Conservation (phyloP, 805 yeast species). For the Grigorovia transvaalensis region DNA sequence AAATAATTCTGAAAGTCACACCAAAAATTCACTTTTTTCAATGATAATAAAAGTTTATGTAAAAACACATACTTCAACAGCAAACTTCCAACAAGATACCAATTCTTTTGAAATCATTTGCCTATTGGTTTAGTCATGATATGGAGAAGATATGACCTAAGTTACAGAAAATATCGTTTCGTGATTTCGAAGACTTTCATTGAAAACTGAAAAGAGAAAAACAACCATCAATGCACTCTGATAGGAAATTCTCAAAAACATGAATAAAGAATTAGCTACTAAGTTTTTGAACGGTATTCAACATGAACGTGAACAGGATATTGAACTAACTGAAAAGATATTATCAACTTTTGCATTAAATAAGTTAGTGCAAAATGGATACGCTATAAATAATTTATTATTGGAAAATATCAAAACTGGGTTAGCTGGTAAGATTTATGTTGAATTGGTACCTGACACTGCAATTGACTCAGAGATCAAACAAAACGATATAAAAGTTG, state of each 20-base stretch:
- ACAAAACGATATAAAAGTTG: constrained; percentile 49
- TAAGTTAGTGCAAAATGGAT: constrained; percentile 56
- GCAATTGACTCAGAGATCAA: constrained; percentile 28
- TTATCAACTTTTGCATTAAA: constrained; percentile 47
- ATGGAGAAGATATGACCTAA: too few relatives aligned
- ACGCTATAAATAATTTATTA: constrained; percentile 61
- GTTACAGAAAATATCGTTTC: too few relatives aligned
- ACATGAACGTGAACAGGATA: constrained; percentile 45
- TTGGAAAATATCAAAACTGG: constrained; percentile 62
- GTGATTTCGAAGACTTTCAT: neutral
- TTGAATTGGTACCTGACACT: constrained; percentile 55
- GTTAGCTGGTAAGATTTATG: constrained; percentile 48
- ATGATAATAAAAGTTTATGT: too few relatives aligned
- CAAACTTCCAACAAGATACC: too few relatives aligned
- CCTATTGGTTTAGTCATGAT: too few relatives aligned
- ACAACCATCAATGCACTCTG: neutral
- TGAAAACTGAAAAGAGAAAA: neutral
- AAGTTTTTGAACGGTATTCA: constrained; percentile 32
- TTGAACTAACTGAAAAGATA: constrained; percentile 35
- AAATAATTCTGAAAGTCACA: too few relatives aligned
- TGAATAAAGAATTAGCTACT: constrained; percentile 28
- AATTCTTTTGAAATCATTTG: too few relatives aligned
- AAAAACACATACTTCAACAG: too few relatives aligned
- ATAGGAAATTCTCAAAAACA: neutral
- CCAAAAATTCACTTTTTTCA: too few relatives aligned